Base-by-base conservation (phyloP, 805 yeast genomes). In the Candida patagonica region DNA sequence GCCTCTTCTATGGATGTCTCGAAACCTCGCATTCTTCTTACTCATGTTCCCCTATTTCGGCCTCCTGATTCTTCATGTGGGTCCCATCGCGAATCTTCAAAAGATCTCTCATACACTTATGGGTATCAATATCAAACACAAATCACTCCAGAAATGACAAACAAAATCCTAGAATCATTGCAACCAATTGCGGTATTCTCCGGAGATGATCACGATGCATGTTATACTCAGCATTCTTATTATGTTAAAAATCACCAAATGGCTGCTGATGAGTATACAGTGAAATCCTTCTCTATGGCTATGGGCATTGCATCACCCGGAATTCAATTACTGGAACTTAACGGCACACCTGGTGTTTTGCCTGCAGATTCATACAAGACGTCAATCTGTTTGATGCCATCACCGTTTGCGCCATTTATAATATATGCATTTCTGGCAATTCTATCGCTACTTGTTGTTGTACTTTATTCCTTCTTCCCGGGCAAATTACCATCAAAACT, bases 161-260 rank as follows among this genome's bases (percentile, higher is more conserved):
- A 74, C 30, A 69, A 73, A 16, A 67, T 92, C 4, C 60, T 92
- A 33, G 51, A 66, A 5, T 63, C 60, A 7, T 57, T 89, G 1
- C 61, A 70, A 34, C 99, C 99, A 0, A 66, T 66, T 12, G 59
- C 78, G 8, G 68, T 83, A 3, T 84, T 87, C 54, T 76, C 94
- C 5, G 99, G 98, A 1, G 99, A 92, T 58, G 98, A 92, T 57
- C 99, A 92, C 62, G 98, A 92, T 58, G 87, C 85, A 51, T 92
- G 99, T 58, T 85, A 82, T 48, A 70, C 80, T 23, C 61, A 63
- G 16, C 96, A 89, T 56, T 42, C 50, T 4, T 62, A 54, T 46
- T 12, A 29, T 5, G 41, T 48, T 23, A 35, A 27, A 8, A 35
- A 21, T 20, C 52, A 47, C 7, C 38, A 26, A 5, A 40, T 42